Evolutionary conservation across 805 yeast species (phyloP).

Genomic region (Ogataea trehalophila): DNA sequence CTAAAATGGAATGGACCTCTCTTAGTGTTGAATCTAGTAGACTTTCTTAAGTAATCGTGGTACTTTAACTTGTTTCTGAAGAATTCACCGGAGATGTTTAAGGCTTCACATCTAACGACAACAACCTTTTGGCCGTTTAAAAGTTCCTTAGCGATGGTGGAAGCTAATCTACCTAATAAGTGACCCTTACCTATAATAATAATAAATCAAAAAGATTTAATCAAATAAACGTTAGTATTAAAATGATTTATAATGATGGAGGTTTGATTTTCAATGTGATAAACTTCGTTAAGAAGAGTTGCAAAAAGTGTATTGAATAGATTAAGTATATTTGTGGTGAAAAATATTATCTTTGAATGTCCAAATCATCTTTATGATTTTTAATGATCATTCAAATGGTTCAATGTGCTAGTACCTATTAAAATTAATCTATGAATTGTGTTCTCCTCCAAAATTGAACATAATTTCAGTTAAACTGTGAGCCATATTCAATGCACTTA

Average conservation of each 20-base stretch:
- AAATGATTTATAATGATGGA: background rate
- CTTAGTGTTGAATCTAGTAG: conserved; percentile 97
- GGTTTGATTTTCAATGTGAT: too few relatives aligned
- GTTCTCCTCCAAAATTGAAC: too few relatives aligned
- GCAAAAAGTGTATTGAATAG: too few relatives aligned
- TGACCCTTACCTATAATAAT: conserved; percentile 80
- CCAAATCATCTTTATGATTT: too few relatives aligned
- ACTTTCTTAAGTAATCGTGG: conserved; percentile 99
- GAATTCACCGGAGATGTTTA: conserved; percentile 99
- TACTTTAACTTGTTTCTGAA: conserved; percentile 99
- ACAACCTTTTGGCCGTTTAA: conserved; percentile 98
- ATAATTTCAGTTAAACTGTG: too few relatives aligned
- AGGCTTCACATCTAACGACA: conserved; percentile 94
- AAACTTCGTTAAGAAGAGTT: too few relatives aligned
- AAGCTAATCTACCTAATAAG: conserved; percentile 99
- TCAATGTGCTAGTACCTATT: too few relatives aligned
- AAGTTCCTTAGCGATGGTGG: conserved; percentile 96
- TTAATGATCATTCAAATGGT: too few relatives aligned
- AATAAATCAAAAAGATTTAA: conserved; percentile 1
- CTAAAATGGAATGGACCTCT: conserved; percentile 99
- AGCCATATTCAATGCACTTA: too few relatives aligned
- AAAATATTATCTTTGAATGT: too few relatives aligned
- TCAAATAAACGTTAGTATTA: background rate
- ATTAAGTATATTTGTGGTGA: too few relatives aligned
- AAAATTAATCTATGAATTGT: too few relatives aligned